Base-by-base conservation (phyloP, 1,284 basidiomycete species). In the Cryptococcus sp. region DNA sequence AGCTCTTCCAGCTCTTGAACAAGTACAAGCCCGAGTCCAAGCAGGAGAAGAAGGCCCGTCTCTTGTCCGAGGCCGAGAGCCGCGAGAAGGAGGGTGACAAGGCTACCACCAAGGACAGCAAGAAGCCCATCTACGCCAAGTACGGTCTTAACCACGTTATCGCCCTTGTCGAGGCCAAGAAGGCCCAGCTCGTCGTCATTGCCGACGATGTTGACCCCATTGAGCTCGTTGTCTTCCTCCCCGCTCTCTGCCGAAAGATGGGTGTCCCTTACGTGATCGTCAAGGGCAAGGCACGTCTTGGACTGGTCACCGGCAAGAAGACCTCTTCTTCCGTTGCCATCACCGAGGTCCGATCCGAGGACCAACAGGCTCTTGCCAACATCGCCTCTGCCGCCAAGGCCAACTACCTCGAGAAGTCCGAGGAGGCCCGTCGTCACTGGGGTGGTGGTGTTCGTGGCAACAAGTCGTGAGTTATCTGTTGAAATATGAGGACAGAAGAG, bases 171-270 rank as follows among this genome's bases (percentile, higher is more conserved):
- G 92, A 93, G 81, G 91, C 92, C 75, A 97, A 97, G 87, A 98
- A 98, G 86, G 94, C 95, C 51, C 85, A 89, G 57, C 88, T 99
- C 64, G 95, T 99, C 69, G 86, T 95, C 81, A 96, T 99, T 71
- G 93, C 92, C 57, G 93, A 97, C 78, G 95, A 99, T 80, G 95
- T 98, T 66, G 95, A 98, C 84, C 95, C 95, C 55, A 95, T 98
- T 65, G 95, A 99, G 74, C 89, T 99, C 72, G 93, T 95, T 68
- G 86, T 99, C 81, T 98, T 93, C 89, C 85, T 99, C 60, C 95
- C 95, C 62, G 93, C 95, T 59, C 88, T 98, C 65, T 99, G 95
- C 85, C 87, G 93, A 80, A 97, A 97, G 88, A 96, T 97, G 93
- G 94, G 93, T 78, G 87, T 97, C 50, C 75, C 75, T 93, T 98